These are phyloP conservation scores for Tilletia setariae DNA, from an alignment of 1,284 basidiomycete genomes.

Conservation along the genomic window DNA sequence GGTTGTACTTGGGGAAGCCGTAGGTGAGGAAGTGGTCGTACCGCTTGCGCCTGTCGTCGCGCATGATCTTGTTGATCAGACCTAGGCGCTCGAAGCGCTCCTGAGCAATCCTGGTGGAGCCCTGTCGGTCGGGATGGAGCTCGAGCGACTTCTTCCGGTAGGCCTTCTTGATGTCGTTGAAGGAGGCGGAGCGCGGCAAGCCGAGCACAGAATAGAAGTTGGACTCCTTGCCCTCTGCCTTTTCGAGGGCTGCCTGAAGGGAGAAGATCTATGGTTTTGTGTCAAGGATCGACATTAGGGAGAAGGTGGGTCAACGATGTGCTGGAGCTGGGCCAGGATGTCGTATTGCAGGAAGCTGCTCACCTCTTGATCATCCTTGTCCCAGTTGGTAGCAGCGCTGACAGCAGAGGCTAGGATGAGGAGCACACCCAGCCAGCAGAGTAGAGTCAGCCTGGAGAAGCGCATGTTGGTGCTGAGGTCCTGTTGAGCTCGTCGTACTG, in stretches of 20 bases:
- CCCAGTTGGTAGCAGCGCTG: conserved; percentile 31
- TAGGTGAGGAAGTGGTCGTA: conserved; percentile 50
- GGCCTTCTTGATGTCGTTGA: conserved; percentile 41
- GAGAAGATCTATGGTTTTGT: conserved; percentile 42
- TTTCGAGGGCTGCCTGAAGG: conserved; percentile 45
- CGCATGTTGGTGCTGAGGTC: not conserved
- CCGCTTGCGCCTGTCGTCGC: conserved; percentile 47
- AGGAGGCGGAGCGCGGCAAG: conserved; percentile 28
- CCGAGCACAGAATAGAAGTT: conserved; percentile 50
- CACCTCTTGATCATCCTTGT: conserved; percentile 39
- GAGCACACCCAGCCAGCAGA: conserved; percentile 16
- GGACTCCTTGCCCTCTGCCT: conserved; percentile 33
- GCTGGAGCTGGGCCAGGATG: not conserved
- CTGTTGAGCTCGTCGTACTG: too few relatives aligned
- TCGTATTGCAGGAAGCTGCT: not conserved
- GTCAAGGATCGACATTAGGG: not conserved
- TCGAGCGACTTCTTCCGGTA: conserved; percentile 48
- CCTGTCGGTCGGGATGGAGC: conserved; percentile 49
- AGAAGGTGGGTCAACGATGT: not conserved
- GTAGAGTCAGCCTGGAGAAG: conserved; percentile 17
- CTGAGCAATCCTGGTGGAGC: conserved; percentile 28
- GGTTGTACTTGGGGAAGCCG: conserved; percentile 51
- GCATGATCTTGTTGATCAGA: conserved; percentile 49
- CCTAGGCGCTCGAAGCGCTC: conserved; percentile 50
- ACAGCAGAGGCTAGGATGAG: conserved; percentile 23